Evolutionary conservation across 2,329 filamentous ascomycete species (phyloP).

Genomic region (Davidsoniella eucalypti): DNA sequence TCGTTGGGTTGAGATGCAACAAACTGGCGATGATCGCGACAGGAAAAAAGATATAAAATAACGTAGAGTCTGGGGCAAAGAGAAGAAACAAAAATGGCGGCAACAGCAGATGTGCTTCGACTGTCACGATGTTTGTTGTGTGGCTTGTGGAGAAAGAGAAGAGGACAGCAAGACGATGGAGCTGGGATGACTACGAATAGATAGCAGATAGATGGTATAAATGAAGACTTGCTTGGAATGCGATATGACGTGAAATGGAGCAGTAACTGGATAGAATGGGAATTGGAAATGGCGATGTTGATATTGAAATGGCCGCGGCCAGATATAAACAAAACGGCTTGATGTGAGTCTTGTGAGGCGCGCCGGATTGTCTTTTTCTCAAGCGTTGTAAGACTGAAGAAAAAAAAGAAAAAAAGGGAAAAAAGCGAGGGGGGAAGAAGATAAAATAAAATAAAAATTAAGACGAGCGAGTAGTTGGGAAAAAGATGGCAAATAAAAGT

Average conservation of each 20-base stretch:
- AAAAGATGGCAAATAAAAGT: background rate
- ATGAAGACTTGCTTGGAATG: background rate
- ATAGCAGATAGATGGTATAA: background rate
- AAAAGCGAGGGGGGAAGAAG: background rate
- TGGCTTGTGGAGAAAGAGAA: too few relatives aligned
- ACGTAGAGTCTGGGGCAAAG: too few relatives aligned
- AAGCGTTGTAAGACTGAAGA: background rate
- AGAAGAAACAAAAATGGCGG: too few relatives aligned
- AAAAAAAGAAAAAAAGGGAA: constrained; percentile 3
- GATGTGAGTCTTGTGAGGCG: background rate
- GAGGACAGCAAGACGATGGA: too few relatives aligned
- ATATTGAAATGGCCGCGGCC: background rate
- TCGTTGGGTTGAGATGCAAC: too few relatives aligned
- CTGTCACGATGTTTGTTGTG: too few relatives aligned
- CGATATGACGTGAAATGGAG: background rate
- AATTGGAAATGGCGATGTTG: background rate
- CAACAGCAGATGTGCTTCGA: too few relatives aligned
- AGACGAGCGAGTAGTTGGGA: background rate
- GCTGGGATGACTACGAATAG: too few relatives aligned
- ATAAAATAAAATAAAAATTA: background rate
- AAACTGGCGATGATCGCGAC: too few relatives aligned
- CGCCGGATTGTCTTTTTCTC: background rate
- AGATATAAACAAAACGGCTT: background rate
- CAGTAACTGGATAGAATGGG: background rate
- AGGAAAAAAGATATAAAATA: too few relatives aligned